phyloP scores from a whole-genome alignment of 805 yeast species.

The Kodamaea sagamina region DNA sequence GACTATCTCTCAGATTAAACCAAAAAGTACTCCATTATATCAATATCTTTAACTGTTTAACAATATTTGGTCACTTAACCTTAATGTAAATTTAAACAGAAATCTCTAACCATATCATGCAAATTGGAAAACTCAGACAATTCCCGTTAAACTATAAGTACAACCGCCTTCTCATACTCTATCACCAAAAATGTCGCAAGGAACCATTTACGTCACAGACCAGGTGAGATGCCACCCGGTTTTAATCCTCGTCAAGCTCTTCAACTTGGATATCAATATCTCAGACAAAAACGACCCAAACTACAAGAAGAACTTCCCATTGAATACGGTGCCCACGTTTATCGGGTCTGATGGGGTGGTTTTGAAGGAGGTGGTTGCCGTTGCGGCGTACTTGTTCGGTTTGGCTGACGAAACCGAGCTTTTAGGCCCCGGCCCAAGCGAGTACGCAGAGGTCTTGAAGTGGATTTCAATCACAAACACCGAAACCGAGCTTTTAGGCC shows the following conservation, averaged over 20 bases:
- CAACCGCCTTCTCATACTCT: too few relatives aligned
- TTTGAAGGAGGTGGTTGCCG: slow-evolving; percentile 67
- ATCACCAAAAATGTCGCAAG: slow-evolving; percentile 60
- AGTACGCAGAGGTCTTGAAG: slow-evolving; percentile 64
- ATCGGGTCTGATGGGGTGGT: slow-evolving; percentile 70
- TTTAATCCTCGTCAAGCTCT: slow-evolving; percentile 56
- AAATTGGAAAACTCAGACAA: too few relatives aligned
- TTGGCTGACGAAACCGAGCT: slow-evolving; percentile 49
- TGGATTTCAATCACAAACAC: slow-evolving; percentile 78
- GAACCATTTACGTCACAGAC: slow-evolving; percentile 55
- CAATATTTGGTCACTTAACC: too few relatives aligned
- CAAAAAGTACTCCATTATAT: too few relatives aligned
- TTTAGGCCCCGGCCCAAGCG: slow-evolving; percentile 64
- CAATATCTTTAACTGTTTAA: too few relatives aligned
- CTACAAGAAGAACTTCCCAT: slow-evolving; percentile 58
- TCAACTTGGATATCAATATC: slow-evolving; percentile 59
- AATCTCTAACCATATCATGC: too few relatives aligned
- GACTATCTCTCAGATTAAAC: too few relatives aligned
- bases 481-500: slow-evolving; percentile 69
- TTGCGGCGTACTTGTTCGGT: slow-evolving; percentile 54
- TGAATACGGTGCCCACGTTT: slow-evolving; percentile 66
- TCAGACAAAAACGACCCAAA: slow-evolving; percentile 43
- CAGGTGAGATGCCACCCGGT: slow-evolving; percentile 34
- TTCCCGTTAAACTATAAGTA: too few relatives aligned
- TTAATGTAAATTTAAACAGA: too few relatives aligned